A percentile compares a stretch with the other conserved stretches of the same genome.
Evolutionary conservation across 2,329 filamentous ascomycete genomes (phyloP).

Genomic region (Coniochaeta prunicola): DNA sequence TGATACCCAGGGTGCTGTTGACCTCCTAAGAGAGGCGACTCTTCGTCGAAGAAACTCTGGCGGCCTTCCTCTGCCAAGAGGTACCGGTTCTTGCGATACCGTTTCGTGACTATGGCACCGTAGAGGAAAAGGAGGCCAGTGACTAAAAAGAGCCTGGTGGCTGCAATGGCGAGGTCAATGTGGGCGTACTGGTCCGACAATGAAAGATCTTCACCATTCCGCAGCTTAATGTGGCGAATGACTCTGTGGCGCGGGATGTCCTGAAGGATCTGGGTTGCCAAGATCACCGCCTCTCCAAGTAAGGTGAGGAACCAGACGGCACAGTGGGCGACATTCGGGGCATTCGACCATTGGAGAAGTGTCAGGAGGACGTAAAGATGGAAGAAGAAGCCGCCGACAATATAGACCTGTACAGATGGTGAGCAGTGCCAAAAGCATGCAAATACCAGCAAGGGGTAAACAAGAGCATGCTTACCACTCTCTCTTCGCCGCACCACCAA

Average conservation of each 20-base stretch:
- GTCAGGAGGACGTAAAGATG: conserved; percentile 82
- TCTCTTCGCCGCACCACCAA: conserved; percentile 74
- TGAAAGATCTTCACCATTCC: conserved; percentile 30
- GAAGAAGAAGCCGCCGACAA: conserved; percentile 78
- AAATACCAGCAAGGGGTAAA: background rate
- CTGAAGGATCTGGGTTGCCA: conserved; percentile 60
- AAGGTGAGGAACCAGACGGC: conserved; percentile 70
- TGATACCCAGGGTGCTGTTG: conserved; percentile 27
- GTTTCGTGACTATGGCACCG: conserved; percentile 33
- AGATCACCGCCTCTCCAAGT: conserved; percentile 65
- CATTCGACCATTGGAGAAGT: conserved; percentile 74
- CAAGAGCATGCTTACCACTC: background rate
- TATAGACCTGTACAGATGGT: conserved; percentile 60
- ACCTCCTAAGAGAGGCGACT: conserved; percentile 53
- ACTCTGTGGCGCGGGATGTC: conserved; percentile 47
- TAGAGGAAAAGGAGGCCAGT: conserved; percentile 48
- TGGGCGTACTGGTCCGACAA: conserved; percentile 46
- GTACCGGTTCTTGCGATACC: conserved; percentile 31
- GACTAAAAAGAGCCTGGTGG: conserved; percentile 57
- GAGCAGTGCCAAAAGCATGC: background rate
- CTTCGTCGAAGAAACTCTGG: conserved; percentile 41
- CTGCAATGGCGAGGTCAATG: conserved; percentile 58
- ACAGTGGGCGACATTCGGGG: conserved; percentile 74
- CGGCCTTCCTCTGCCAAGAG: conserved; percentile 33
- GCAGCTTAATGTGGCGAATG: conserved; percentile 21